These are phyloP conservation scores for Solanum paucissectum DNA, from an alignment of 257 asterid genomes.

Conservation along the genomic window DNA sequence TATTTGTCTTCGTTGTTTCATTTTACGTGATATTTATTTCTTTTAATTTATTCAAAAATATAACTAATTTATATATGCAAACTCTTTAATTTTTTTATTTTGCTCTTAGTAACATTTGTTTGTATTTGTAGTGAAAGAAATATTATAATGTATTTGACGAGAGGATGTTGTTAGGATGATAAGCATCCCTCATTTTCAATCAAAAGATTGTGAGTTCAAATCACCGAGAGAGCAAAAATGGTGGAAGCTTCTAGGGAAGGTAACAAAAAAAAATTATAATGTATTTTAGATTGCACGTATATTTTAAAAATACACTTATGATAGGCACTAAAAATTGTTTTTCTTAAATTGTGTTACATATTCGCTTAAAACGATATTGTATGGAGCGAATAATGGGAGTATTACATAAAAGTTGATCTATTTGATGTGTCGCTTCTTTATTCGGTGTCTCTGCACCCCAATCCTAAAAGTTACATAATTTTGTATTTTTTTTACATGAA, in stretches of 20 bases:
- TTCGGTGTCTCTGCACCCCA: neutral
- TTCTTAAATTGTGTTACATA: neutral
- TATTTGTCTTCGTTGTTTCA: neutral
- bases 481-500: neutral
- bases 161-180: neutral
- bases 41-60: too few species aligned
- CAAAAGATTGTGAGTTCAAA: too few species aligned
- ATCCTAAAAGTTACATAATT: neutral
- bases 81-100: too few species aligned
- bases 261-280: too few species aligned
- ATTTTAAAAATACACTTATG: neutral
- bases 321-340: neutral
- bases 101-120: neutral
- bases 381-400: neutral
- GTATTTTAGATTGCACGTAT: neutral
- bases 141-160: neutral
- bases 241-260: neutral
- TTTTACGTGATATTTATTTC: neutral
- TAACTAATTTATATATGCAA: too few species aligned
- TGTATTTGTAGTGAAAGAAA: neutral
- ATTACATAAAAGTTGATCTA: neutral
- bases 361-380: neutral
- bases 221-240: neutral
- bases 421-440: neutral
- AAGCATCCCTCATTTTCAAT: too few species aligned